Conservation (phyloP, 805 yeast genomes). For the Ogataea polymorpha region DNA sequence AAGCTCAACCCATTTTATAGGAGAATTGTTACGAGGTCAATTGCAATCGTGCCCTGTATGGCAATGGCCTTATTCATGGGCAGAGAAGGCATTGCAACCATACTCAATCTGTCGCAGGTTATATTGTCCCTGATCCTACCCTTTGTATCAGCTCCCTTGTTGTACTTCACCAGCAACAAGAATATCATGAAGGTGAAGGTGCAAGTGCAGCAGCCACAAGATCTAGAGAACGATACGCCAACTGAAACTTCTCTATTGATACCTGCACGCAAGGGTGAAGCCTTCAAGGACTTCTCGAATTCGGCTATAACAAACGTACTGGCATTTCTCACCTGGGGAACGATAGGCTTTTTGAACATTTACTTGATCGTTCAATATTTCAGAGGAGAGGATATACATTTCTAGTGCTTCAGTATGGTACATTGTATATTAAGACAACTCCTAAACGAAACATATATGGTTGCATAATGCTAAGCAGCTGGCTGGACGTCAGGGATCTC, state of each 20-base stretch:
- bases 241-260: conserved; percentile 3
- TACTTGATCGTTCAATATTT: conserved; percentile 40
- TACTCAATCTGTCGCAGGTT: conserved; percentile 84
- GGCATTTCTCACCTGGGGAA: conserved; percentile 63
- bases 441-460: neutral
- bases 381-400: conserved; percentile 35
- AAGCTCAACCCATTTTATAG: conserved; percentile 75
- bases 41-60: conserved; percentile 80
- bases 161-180: conserved; percentile 73
- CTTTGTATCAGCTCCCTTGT: conserved; percentile 78
- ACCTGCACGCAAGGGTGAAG: conserved; percentile 17
- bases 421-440: neutral
- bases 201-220: conserved; percentile 8
- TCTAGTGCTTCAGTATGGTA: conserved; percentile 15
- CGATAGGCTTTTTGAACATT: conserved; percentile 67
- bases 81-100: conserved; percentile 62
- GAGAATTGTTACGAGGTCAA: conserved; percentile 69
- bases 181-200: conserved; percentile 62
- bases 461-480: too few relatives aligned
- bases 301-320: conserved; percentile 51
- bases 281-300: conserved; percentile 56
- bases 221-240: neutral
- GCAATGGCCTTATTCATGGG: conserved; percentile 71
- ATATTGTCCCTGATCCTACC: conserved; percentile 80
- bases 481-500: too few relatives aligned